Conservation (phyloP, 1,284 basidiomycete genomes). For the Coniophora puteana region DNA sequence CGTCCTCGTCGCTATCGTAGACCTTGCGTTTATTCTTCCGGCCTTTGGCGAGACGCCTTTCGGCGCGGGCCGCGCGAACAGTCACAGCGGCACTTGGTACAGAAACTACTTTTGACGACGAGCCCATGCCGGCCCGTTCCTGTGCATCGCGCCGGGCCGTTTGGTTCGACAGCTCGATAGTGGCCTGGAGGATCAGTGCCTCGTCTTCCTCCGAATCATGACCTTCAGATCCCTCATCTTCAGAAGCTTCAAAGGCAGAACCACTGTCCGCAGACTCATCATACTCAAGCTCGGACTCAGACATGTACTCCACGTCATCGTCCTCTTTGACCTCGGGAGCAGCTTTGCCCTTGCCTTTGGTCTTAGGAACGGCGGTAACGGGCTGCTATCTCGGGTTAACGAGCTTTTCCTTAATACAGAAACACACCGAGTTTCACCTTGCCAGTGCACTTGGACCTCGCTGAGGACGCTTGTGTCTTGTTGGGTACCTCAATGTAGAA, state of each 20-base stretch:
- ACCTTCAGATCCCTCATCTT: slow-evolving; percentile 31
- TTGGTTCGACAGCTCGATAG: slow-evolving; percentile 51
- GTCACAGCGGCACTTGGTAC: slow-evolving; percentile 27
- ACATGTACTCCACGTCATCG: slow-evolving; percentile 26
- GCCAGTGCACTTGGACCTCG: not conserved
- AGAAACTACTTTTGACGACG: slow-evolving; percentile 25
- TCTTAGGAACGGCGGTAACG: slow-evolving; percentile 16
- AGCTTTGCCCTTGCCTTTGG: slow-evolving; percentile 40
- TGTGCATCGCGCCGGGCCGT: slow-evolving; percentile 31
- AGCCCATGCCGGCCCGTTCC: slow-evolving; percentile 38
- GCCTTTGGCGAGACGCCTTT: slow-evolving; percentile 39
- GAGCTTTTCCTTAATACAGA: not conserved
- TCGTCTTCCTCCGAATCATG: slow-evolving; percentile 44
- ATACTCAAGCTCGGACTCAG: slow-evolving; percentile 37
- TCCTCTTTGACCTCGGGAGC: slow-evolving; percentile 24
- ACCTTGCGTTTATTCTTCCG: not conserved
- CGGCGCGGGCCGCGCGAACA: slow-evolving; percentile 51
- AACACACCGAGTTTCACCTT: not conserved
- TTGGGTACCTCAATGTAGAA: slow-evolving; percentile 43
- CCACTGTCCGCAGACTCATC: slow-evolving; percentile 49
- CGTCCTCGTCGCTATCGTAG: slow-evolving; percentile 27
- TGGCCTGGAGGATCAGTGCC: slow-evolving; percentile 51
- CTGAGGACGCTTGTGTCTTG: slow-evolving; percentile 12
- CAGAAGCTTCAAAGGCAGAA: slow-evolving; percentile 52
- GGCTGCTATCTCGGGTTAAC: slow-evolving; percentile 11